These are phyloP conservation scores for Alternaria metachromatica DNA, from an alignment of 2,329 filamentous ascomycete genomes.

Conservation along the genomic window DNA sequence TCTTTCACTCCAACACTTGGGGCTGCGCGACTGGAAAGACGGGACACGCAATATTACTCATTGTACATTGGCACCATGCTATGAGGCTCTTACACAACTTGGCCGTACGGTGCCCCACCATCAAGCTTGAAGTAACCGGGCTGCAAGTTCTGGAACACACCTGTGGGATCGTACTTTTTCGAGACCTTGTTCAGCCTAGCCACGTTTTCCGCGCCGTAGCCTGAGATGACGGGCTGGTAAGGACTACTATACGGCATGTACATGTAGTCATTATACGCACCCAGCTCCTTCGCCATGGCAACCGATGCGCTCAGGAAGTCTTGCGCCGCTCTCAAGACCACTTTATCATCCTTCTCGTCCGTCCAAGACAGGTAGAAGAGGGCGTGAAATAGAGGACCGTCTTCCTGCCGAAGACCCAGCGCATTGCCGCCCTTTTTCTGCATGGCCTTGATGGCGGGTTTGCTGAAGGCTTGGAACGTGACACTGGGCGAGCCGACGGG, in stretches of 20 bases:
- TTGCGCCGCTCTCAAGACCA: constrained; percentile 19
- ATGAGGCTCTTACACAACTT: not conserved
- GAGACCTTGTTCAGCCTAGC: constrained; percentile 16
- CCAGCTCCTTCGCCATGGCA: constrained; percentile 7
- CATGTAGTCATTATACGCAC: constrained; percentile 26
- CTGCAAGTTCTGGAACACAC: constrained; percentile 16
- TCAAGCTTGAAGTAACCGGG: constrained; percentile 18
- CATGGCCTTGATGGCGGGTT: constrained; percentile 24
- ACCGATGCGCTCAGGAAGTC: constrained; percentile 12
- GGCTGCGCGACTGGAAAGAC: too few relatives aligned
- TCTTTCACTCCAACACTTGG: too few relatives aligned
- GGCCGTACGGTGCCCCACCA: not conserved
- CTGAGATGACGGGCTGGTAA: constrained; percentile 50
- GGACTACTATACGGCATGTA: constrained; percentile 57
- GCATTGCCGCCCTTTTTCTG: constrained; percentile 32
- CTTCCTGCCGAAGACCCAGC: constrained; percentile 25
- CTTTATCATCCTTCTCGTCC: constrained; percentile 24
- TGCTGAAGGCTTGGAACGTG: constrained; percentile 31
- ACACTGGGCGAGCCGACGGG: not conserved
- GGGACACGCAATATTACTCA: too few relatives aligned
- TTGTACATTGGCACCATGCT: too few relatives aligned
- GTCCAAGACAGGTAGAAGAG: constrained; percentile 29
- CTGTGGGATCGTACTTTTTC: constrained; percentile 14
- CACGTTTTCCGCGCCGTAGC: constrained; percentile 50
- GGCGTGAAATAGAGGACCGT: constrained; percentile 23